Percentiles rank a stretch among this genome's conserved stretches.
Evolutionary conservation across 2,329 filamentous ascomycete genomes (phyloP).

Genomic region (Xylariales sp.): DNA sequence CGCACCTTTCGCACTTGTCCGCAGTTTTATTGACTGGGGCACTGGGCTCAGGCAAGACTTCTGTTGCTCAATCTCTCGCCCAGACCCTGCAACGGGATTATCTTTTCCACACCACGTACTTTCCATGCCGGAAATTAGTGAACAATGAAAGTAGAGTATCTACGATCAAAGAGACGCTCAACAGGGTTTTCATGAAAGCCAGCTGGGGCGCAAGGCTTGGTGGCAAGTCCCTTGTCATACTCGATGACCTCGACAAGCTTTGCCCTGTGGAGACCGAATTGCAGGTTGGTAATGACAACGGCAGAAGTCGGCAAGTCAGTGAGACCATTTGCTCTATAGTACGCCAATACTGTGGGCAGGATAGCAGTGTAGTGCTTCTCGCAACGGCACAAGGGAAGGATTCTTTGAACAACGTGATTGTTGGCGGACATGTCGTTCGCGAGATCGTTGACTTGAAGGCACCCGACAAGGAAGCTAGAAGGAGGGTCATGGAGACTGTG

Average conservation of each 20-base stretch:
- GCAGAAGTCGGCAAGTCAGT: constrained; percentile 84
- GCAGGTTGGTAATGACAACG: constrained; percentile 89
- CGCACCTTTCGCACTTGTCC: constrained; percentile 76
- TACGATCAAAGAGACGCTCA: constrained; percentile 84
- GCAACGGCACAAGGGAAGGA: constrained; percentile 94
- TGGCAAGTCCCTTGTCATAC: constrained; percentile 75
- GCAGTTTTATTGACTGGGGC: constrained; percentile 87
- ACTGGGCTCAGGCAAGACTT: constrained; percentile 85
- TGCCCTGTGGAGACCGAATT: constrained; percentile 93
- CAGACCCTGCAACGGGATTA: constrained; percentile 66
- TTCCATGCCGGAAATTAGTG: constrained; percentile 79
- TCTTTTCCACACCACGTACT: constrained; percentile 79
- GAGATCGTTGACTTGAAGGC: constrained; percentile 89
- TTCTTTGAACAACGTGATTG: constrained; percentile 80
- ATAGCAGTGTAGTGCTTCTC: constrained; percentile 78
- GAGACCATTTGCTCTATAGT: constrained; percentile 82
- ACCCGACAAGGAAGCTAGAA: constrained; percentile 84
- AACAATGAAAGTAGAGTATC: constrained; percentile 88
- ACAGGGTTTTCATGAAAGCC: constrained; percentile 78
- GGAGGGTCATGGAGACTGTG: constrained; percentile 78
- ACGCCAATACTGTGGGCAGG: constrained; percentile 74
- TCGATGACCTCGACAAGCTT: constrained; percentile 90
- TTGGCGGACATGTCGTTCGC: constrained; percentile 86
- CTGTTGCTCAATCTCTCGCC: constrained; percentile 70
- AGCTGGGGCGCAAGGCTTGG: constrained; percentile 87